Evolutionary conservation across 2,329 filamentous ascomycete species (phyloP).

Genomic region (Colletotrichum tabaci): DNA sequence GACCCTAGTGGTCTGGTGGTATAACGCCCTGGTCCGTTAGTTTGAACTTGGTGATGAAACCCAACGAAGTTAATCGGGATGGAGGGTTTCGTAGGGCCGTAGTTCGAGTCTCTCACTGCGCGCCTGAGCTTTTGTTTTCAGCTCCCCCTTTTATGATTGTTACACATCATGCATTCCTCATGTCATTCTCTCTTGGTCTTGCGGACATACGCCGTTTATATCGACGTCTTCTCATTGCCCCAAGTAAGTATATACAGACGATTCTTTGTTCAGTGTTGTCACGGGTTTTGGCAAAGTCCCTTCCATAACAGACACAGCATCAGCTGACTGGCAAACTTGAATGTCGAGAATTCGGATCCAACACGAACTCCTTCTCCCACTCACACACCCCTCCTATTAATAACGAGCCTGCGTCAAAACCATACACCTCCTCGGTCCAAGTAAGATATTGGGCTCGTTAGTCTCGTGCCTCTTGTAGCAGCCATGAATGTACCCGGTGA

Average conservation of each 20-base stretch:
- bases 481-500: background rate
- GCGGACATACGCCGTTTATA: background rate
- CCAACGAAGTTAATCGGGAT: background rate
- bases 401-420: too few species aligned
- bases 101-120: background rate
- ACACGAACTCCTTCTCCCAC: too few species aligned
- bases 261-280: background rate
- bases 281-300: background rate
- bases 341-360: background rate
- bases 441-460: background rate
- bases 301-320: background rate
- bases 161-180: background rate
- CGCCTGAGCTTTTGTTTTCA: conserved; percentile 15
- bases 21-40: conserved; percentile 19
- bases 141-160: too few species aligned
- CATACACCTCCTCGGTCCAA: too few species aligned
- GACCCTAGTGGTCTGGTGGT: conserved; percentile 17
- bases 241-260: too few species aligned
- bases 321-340: too few species aligned
- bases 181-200: background rate
- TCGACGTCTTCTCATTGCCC: too few species aligned
- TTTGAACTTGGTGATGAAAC: conserved; percentile 31
- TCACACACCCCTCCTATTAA: too few species aligned
- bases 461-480: too few species aligned
- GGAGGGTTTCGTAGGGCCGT: conserved; percentile 13